Percentiles rank a stretch among this genome's conserved stretches.
Evolutionary conservation across 768 basidiomycete genomes (phyloP).

Genomic region (Boletus barrowsii): DNA sequence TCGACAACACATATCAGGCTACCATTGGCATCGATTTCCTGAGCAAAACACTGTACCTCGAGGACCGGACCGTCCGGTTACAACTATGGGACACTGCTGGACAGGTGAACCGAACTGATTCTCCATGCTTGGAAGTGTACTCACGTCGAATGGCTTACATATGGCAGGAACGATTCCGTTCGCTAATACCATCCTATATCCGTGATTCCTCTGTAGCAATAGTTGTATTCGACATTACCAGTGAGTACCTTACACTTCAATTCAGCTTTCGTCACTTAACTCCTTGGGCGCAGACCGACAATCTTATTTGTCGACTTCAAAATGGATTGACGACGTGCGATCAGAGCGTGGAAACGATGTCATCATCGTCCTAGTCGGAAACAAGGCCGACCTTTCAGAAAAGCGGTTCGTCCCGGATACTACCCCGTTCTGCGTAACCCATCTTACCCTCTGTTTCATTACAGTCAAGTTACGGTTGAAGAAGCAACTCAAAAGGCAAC

Average conservation of each 20-base stretch:
- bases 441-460: slow-evolving; percentile 10
- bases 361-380: slow-evolving; percentile 96
- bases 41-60: slow-evolving; percentile 99
- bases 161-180: slow-evolving; percentile 89
- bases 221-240: slow-evolving; percentile 98
- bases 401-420: slow-evolving; percentile 68
- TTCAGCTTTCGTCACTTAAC: slow-evolving; percentile 2
- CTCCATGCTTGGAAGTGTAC: background rate
- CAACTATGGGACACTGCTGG: slow-evolving; percentile 99
- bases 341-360: slow-evolving; percentile 97
- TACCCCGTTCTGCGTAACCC: background rate
- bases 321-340: slow-evolving; percentile 99
- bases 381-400: slow-evolving; percentile 98
- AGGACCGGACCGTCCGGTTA: slow-evolving; percentile 95
- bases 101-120: slow-evolving; percentile 50
- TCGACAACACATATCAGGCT: slow-evolving; percentile 98
- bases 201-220: slow-evolving; percentile 98
- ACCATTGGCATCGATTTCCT: slow-evolving; percentile 99
- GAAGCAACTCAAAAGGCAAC: slow-evolving; percentile 91
- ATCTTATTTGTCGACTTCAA: slow-evolving; percentile 97
- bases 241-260: slow-evolving; percentile 45
- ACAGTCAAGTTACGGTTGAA: slow-evolving; percentile 96
- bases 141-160: background rate
- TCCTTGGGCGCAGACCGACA: slow-evolving; percentile 65
- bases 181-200: slow-evolving; percentile 97